Base-by-base conservation (phyloP, 768 basidiomycete genomes). In the Stropharia rugosoannulata region DNA sequence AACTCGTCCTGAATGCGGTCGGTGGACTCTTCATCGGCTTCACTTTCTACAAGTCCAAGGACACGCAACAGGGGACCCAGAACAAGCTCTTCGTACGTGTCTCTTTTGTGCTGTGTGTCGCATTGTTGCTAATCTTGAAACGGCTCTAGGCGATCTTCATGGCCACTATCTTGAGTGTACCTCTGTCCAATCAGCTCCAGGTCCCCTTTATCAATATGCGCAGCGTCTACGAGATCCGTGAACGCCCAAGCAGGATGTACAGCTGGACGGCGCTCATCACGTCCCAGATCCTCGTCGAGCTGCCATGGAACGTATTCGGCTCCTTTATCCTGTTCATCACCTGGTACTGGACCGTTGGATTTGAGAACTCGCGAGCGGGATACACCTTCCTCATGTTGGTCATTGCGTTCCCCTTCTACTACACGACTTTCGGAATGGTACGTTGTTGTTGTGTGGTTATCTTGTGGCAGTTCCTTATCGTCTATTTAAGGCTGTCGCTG, bases 321-420 rank as follows among this genome's bases (percentile, higher is more conserved):
- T 82, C 84, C 1, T 72, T 77, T 0, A 52, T 89, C 11, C 78
- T 84, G 69, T 90, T 81, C 72, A 61, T 86, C 50, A 81, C 79
- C 61, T 89, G 86, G 86, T 89, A 79, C 68, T 87, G 82, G 82
- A 85, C 85, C 4, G 82, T 87, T 48, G 86, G 86, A 0, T 84
- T 84, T 62, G 73, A 75, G 8, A 71, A 68, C 1, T 73, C 75
- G 11, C 71, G 85, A 37, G 84, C 77, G 4, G 87, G 79, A n/a
- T 87, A 81, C 62, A 81, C 80, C 2, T 86, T 75, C 63, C 74
- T 88, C 5, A 69, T 83, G 61, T 57, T 84, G 22, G 78, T 73
- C 16, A 59, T 88, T 25, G 59, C 41, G n/a, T 62, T 56, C 46
- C 63, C 63, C 0, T 43, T 61, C 40, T 66, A 66, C 43, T 66